These are phyloP conservation scores for Aspergillus sparsus DNA, from an alignment of 495 filamentous ascomycete species.

Conservation along the genomic window DNA sequence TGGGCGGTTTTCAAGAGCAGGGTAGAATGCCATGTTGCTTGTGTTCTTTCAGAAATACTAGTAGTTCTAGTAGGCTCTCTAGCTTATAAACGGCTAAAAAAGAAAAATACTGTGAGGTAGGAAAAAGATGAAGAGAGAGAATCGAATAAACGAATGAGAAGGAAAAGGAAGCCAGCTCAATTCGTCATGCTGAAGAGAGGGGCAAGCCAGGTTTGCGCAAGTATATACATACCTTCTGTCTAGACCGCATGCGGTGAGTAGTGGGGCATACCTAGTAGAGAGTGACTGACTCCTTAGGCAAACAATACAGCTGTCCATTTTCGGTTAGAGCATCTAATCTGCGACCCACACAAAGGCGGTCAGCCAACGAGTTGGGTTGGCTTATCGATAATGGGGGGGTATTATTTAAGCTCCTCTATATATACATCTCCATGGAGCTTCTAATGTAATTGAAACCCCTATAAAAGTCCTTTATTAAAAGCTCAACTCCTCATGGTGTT, in stretches of 20 bases:
- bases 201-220: slow-evolving; percentile 6
- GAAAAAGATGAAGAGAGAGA: neutral
- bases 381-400: slow-evolving; percentile 23
- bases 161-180: slow-evolving; percentile 23
- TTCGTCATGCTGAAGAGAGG: slow-evolving; percentile 4
- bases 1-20: slow-evolving; percentile 76
- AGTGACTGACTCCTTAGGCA: neutral
- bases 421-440: neutral
- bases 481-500: slow-evolving; percentile 39
- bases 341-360: slow-evolving; percentile 6
- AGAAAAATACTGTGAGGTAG: neutral
- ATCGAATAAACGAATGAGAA: slow-evolving; percentile 13
- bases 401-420: neutral
- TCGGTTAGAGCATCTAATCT: no score
- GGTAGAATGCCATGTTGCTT: slow-evolving; percentile 52
- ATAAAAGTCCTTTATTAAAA: no score
- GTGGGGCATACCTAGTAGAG: slow-evolving; percentile 8
- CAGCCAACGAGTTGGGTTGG: slow-evolving; percentile 15
- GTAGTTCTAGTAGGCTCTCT: no score
- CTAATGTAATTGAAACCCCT: neutral
- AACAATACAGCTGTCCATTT: no score
- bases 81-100: no score
- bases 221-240: slow-evolving; percentile 20
- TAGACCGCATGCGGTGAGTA: slow-evolving; percentile 40
- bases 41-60: neutral